Percentiles rank a stretch among this genome's conserved stretches.
phyloP scores from a whole-genome alignment of 169 alveolate species.

The Hepatocystis sp. region DNA sequence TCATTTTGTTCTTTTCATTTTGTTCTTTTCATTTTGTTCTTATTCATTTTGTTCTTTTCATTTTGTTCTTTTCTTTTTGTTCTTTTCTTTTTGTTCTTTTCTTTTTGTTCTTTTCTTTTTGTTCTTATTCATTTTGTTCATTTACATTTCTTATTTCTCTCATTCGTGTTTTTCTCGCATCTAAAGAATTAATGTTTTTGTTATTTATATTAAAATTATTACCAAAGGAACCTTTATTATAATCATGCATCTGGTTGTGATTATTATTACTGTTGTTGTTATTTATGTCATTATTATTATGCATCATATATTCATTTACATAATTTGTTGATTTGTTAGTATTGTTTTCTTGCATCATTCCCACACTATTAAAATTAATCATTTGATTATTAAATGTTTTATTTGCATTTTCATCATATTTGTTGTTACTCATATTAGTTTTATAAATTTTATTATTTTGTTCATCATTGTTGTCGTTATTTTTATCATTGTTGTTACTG shows the following conservation, averaged over 20 bases:
- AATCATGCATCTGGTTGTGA: constrained; percentile 15
- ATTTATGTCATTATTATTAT: neutral
- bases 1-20: neutral
- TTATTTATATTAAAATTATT: constrained; percentile 5
- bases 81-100: neutral
- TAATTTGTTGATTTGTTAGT: neutral
- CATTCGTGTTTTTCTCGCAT: constrained; percentile 46
- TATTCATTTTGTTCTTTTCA: neutral
- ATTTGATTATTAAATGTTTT: constrained; percentile 12
- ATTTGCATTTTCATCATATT: constrained; percentile 21
- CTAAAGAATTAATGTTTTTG: constrained; percentile 30
- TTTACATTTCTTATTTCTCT: constrained; percentile 58
- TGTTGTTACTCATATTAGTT: neutral
- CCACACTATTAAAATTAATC: neutral
- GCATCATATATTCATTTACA: neutral
- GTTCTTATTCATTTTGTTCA: constrained; percentile 9
- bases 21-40: neutral
- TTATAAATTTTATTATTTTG: constrained; percentile 18
- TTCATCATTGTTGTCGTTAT: constrained; percentile 16
- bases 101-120: neutral
- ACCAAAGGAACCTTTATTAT: constrained; percentile 2
- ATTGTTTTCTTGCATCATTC: neutral
- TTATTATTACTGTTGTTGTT: neutral
- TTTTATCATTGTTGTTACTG: neutral
- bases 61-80: neutral